These are phyloP conservation scores for Spathaspora arborariae DNA, from an alignment of 805 yeast genomes.

Conservation along the genomic window DNA sequence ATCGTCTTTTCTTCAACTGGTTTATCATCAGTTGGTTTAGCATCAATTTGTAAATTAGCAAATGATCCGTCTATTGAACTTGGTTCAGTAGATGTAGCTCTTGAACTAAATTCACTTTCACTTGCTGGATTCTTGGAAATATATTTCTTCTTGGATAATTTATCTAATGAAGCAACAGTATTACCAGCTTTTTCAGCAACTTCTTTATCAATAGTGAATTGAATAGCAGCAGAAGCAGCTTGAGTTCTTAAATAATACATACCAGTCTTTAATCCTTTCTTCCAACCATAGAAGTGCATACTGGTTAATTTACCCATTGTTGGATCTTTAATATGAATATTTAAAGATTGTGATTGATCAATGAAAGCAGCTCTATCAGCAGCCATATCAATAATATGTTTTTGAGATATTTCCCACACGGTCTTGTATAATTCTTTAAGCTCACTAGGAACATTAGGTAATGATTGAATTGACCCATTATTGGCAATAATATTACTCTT, in stretches of 20 bases:
- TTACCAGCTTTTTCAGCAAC: constrained; percentile 37
- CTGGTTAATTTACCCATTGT: constrained; percentile 95
- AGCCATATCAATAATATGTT: constrained; percentile 56
- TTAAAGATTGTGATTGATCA: constrained; percentile 92
- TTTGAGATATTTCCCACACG: constrained; percentile 61
- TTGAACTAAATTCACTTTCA: constrained; percentile 19
- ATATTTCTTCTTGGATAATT: constrained; percentile 38
- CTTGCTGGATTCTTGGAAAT: constrained; percentile 16
- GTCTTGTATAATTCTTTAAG: constrained; percentile 54
- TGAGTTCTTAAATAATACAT: constrained; percentile 97
- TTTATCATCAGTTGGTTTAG: constrained; percentile 6
- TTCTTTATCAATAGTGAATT: constrained; percentile 58
- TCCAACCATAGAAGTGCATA: constrained; percentile 99
- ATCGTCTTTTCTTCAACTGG: constrained; percentile 14
- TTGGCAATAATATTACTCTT: constrained; percentile 53
- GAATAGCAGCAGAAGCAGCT: constrained; percentile 96
- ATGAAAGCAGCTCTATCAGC: constrained; percentile 77
- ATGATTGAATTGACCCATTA: constrained; percentile 55
- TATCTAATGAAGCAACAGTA: constrained; percentile 33
- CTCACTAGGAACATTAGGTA: constrained; percentile 52
- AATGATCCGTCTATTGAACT: constrained; percentile 44
- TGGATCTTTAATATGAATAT: constrained; percentile 82
- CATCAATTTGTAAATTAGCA: constrained; percentile 39
- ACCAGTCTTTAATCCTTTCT: constrained; percentile 96
- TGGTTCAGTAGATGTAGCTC: constrained; percentile 36